Percentiles rank a stretch among this genome's conserved stretches.
These are phyloP conservation scores for Colletotrichum higginsianum DNA, from an alignment of 2,329 filamentous ascomycete genomes.

Conservation along the genomic window DNA sequence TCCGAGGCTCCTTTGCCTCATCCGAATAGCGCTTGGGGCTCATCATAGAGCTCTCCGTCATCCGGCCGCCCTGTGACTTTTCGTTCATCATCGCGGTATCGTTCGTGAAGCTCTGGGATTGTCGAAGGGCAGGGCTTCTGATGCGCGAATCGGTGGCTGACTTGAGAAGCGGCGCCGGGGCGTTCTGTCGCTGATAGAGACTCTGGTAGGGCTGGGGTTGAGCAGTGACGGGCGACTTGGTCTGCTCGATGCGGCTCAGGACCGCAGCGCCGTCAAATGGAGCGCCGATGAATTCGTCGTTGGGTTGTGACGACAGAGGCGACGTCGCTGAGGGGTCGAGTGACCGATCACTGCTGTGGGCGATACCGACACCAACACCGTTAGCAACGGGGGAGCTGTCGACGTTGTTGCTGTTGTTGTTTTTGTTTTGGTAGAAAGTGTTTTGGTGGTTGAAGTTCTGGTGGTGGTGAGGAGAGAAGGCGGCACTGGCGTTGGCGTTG, in stretches of 20 bases:
- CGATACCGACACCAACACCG: conserved; percentile 40
- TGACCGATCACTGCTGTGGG: conserved; percentile 47
- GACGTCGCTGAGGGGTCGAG: conserved; percentile 55
- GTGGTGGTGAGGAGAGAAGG: conserved; percentile 75
- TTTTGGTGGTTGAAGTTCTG: conserved; percentile 34
- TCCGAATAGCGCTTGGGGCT: conserved; percentile 84
- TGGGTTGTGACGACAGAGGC: conserved; percentile 52
- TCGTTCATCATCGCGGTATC: conserved; percentile 66
- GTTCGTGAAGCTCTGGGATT: conserved; percentile 76
- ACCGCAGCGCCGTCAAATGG: conserved; percentile 77
- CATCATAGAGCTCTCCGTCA: conserved; percentile 61
- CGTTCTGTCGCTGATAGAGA: conserved; percentile 49
- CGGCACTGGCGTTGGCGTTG: conserved; percentile 82
- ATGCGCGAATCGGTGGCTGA: conserved; percentile 68
- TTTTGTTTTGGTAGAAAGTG: conserved; percentile 35
- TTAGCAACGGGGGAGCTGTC: conserved; percentile 45
- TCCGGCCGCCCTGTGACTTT: conserved; percentile 53
- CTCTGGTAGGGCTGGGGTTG: conserved; percentile 44
- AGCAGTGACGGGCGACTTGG: conserved; percentile 54
- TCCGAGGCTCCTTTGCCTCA: conserved; percentile 77
- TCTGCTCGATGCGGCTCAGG: conserved; percentile 72
- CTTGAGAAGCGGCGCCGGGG: conserved; percentile 56
- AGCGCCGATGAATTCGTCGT: conserved; percentile 75
- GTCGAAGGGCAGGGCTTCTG: conserved; percentile 71
- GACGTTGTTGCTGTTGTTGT: conserved; percentile 43